Conservation (phyloP, 2,329 filamentous ascomycete species). For the Alternaria rosae region DNA sequence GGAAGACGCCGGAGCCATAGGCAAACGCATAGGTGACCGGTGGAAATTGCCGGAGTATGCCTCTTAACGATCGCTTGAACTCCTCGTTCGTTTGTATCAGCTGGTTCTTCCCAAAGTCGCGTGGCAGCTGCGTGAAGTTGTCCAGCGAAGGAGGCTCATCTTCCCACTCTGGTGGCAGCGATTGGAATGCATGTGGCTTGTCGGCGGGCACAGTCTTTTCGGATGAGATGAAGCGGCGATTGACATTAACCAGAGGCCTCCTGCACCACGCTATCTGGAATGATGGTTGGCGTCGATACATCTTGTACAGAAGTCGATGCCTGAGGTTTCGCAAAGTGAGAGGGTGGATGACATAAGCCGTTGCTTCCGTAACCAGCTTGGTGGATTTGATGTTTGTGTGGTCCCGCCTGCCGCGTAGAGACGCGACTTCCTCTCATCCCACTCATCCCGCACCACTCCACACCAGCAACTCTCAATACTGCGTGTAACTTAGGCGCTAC, state of each 20-base stretch:
- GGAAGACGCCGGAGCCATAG: slow-evolving; percentile 96
- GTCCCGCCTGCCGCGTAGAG: slow-evolving; percentile 11
- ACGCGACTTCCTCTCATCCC: slow-evolving; percentile 21
- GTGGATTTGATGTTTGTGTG: slow-evolving; percentile 17
- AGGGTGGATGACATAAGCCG: slow-evolving; percentile 35
- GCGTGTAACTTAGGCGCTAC: not conserved
- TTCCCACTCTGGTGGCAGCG: slow-evolving; percentile 71
- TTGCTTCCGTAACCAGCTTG: slow-evolving; percentile 16
- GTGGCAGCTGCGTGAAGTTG: slow-evolving; percentile 77
- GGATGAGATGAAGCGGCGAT: slow-evolving; percentile 37
- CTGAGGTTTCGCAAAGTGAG: slow-evolving; percentile 28
- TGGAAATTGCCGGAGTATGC: slow-evolving; percentile 91
- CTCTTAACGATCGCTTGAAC: slow-evolving; percentile 87
- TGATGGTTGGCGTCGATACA: slow-evolving; percentile 43
- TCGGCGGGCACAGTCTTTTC: slow-evolving; percentile 31
- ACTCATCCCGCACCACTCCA: slow-evolving; percentile 11
- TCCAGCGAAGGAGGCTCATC: slow-evolving; percentile 75
- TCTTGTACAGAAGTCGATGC: slow-evolving; percentile 34
- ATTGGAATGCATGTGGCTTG: slow-evolving; percentile 31
- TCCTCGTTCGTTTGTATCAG: slow-evolving; percentile 93
- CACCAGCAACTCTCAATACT: slow-evolving; percentile 4
- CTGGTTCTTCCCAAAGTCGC: slow-evolving; percentile 92
- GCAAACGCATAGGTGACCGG: slow-evolving; percentile 97
- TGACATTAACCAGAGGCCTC: slow-evolving; percentile 29
- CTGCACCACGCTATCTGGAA: slow-evolving; percentile 38